Evolutionary conservation across 2,329 filamentous ascomycete species (phyloP).

Genomic region (Penicillium sp.): DNA sequence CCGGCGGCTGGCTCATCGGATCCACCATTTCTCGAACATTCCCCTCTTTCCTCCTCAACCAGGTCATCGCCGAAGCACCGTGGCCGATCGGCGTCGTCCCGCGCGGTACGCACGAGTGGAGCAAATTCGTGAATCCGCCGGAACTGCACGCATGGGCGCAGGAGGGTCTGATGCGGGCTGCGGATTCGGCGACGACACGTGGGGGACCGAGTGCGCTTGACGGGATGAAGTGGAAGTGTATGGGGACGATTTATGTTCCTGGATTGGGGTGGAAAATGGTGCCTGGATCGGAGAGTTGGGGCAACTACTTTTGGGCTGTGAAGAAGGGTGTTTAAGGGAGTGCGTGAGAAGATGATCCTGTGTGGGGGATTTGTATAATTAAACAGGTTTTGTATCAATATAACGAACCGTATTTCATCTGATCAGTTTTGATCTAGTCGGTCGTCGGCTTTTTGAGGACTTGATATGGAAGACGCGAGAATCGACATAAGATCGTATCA

Average conservation of each 20-base stretch:
- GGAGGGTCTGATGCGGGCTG: slow-evolving; percentile 56
- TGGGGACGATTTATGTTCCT: slow-evolving; percentile 89
- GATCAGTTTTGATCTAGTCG: background rate
- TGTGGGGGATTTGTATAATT: slow-evolving; percentile 3
- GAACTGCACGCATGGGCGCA: slow-evolving; percentile 59
- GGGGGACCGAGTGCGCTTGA: slow-evolving; percentile 34
- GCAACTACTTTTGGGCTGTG: slow-evolving; percentile 96
- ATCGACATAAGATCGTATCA: too few relatives aligned
- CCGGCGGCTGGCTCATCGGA: slow-evolving; percentile 89
- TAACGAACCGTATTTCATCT: background rate
- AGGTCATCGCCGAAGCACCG: slow-evolving; percentile 82
- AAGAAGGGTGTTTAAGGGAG: slow-evolving; percentile 53
- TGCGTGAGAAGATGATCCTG: too few relatives aligned
- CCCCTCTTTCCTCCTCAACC: slow-evolving; percentile 89
- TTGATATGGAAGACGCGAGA: too few relatives aligned
- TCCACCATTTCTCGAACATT: slow-evolving; percentile 91
- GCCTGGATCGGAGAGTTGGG: slow-evolving; percentile 76
- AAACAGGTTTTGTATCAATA: slow-evolving; percentile 1
- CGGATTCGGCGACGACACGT: slow-evolving; percentile 29
- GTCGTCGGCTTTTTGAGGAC: background rate
- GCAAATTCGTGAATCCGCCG: slow-evolving; percentile 86
- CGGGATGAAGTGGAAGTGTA: slow-evolving; percentile 62
- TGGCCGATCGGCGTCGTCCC: slow-evolving; percentile 77
- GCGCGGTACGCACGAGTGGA: slow-evolving; percentile 92
- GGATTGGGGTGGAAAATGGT: slow-evolving; percentile 88